Evolutionary conservation across 139 green algal species (phyloP).

Genomic region (Mesotaenium endlicherianum): DNA sequence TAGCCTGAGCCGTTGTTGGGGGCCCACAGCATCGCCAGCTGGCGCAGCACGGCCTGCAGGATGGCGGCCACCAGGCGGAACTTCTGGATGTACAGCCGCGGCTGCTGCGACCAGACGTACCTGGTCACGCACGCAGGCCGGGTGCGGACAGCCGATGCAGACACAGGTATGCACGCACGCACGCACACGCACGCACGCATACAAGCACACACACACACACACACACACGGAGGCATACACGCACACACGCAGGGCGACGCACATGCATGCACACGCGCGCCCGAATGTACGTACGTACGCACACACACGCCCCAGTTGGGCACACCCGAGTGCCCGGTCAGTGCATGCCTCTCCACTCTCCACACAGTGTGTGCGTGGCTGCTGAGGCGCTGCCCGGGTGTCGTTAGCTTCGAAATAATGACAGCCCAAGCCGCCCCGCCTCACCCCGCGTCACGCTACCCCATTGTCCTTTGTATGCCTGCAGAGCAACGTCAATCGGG

Average conservation of each 20-base stretch:
- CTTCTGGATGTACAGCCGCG: not conserved
- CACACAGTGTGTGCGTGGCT: too few relatives aligned
- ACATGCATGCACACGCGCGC: not conserved
- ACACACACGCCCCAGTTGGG: too few relatives aligned
- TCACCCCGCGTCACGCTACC: too few relatives aligned
- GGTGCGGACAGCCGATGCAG: not conserved
- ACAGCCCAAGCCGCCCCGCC: too few relatives aligned
- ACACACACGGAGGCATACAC: not conserved
- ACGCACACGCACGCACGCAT: not conserved
- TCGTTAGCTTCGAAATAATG: too few relatives aligned
- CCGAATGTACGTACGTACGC: not conserved
- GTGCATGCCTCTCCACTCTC: too few relatives aligned
- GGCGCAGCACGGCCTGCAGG: not conserved
- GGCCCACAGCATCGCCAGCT: conserved; percentile 13
- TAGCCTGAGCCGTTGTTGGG: conserved; percentile 31
- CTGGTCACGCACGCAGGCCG: not conserved
- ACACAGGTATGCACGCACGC: not conserved
- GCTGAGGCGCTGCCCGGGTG: too few relatives aligned
- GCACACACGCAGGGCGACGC: too few relatives aligned
- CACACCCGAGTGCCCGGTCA: too few relatives aligned
- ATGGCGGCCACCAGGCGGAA: not conserved
- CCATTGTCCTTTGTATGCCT: too few relatives aligned
- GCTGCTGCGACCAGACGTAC: not conserved
- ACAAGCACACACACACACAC: not conserved
- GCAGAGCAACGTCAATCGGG: too few relatives aligned